phyloP scores from a whole-genome alignment of 1,284 basidiomycete species.

The Boletus smithii region DNA sequence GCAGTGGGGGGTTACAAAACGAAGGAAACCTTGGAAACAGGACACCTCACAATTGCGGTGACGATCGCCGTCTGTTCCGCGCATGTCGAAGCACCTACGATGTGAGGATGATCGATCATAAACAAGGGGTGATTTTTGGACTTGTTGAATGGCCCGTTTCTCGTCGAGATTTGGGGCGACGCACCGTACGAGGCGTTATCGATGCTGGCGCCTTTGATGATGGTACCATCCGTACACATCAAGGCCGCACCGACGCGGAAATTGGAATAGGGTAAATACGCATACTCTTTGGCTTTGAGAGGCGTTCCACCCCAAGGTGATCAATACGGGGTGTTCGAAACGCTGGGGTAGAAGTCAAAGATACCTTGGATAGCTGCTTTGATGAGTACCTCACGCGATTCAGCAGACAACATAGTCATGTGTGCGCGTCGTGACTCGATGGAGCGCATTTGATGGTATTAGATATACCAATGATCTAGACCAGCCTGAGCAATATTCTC shows the following conservation, averaged over 20 bases:
- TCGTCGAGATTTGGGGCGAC: too few relatives aligned
- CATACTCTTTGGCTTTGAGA: constrained; percentile 46
- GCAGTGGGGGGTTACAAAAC: too few relatives aligned
- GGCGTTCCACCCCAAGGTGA: not conserved
- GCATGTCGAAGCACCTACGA: constrained; percentile 73
- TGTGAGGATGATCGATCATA: too few relatives aligned
- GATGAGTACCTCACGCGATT: constrained; percentile 35
- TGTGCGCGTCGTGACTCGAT: too few relatives aligned
- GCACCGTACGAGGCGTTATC: constrained; percentile 90
- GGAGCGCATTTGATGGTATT: too few relatives aligned
- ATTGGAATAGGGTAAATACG: constrained; percentile 78
- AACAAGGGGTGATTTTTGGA: too few relatives aligned
- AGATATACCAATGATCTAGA: too few relatives aligned
- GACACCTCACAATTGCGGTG: constrained; percentile 71
- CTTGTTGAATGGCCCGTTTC: too few relatives aligned
- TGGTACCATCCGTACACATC: constrained; percentile 61
- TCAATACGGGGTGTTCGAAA: not conserved
- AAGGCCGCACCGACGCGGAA: constrained; percentile 89
- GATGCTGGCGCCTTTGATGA: constrained; percentile 83
- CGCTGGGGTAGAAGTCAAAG: not conserved
- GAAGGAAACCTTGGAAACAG: too few relatives aligned
- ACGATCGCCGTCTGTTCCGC: constrained; percentile 86
- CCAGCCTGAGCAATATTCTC: too few relatives aligned
- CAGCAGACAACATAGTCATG: constrained; percentile 25
- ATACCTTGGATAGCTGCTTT: constrained; percentile 40